Evolutionary conservation across 192 early-diverging fungal species (phyloP), one percentile per base, ranked within the genome.

Genomic region (Coemansia sp.): DNA sequence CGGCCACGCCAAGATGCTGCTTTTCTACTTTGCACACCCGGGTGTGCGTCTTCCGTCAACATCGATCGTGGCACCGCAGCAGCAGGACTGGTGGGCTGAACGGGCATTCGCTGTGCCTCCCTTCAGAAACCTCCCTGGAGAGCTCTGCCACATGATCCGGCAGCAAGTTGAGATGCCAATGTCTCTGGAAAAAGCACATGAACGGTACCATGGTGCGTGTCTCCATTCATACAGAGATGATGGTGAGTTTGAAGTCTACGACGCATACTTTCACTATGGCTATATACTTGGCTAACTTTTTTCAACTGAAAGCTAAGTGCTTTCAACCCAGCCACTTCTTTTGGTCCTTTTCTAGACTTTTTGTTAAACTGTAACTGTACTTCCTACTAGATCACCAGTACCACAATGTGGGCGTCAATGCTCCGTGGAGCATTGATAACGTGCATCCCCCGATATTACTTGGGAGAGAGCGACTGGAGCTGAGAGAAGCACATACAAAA

Each of bases 11-110:
- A 86, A 87, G 59, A 88, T 89, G 35, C 70, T 93, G 4, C 69
- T 67, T 10, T 89, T 92, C 51, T 88, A 90, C 71, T 73, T 92
- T 34, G 80, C 92, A 0, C 72, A 93, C 48, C 92, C 92, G 0
- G 52, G 72, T 0, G 58, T 66, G 0, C 67, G 62, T 5, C 69
- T 88, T 20, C 41, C 80, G 8, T 88, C 86, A 10, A 89, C 88
- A 2, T 62, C 62, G 4, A 33, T 84, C 34, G 85, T 92, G 1
- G 85, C 89, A 1, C 87, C 87, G n/a, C 89, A 92, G 72, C 84
- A 89, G 69, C 60, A 63, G 64, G 78, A 63, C 10, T 86, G 84
- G 85, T 59, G 35, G 57, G 34, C 57, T 18, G 34, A 34, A 1
- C 10, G 33, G 8, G 35, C 24, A 59, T 59, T 59, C 9, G 18